These are phyloP conservation scores for Ophiostoma triangulosporum DNA, from an alignment of 2,329 filamentous ascomycete genomes.

Conservation along the genomic window DNA sequence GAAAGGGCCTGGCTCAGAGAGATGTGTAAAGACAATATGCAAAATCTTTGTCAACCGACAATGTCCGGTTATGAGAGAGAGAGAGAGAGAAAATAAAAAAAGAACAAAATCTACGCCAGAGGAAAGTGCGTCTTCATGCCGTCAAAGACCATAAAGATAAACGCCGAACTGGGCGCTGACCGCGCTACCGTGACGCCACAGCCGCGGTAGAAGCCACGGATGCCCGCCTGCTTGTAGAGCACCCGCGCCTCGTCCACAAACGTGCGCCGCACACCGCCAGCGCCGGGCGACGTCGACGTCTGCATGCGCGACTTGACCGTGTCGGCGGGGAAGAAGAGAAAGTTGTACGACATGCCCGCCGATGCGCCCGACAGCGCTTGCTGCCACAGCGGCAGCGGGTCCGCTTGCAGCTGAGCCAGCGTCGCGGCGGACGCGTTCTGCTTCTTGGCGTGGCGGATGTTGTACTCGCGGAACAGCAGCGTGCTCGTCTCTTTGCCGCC, in stretches of 20 bases:
- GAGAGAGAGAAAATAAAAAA: neutral
- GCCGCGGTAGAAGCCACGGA: conserved; percentile 80
- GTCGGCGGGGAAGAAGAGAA: conserved; percentile 92
- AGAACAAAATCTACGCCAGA: conserved; percentile 21
- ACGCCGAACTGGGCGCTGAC: conserved; percentile 87
- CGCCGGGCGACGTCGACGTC: conserved; percentile 53
- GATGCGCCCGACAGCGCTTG: conserved; percentile 77
- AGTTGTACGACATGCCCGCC: conserved; percentile 91
- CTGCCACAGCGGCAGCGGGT: conserved; percentile 65
- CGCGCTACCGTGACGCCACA: conserved; percentile 86
- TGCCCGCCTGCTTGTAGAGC: conserved; percentile 70
- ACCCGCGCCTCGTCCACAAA: conserved; percentile 60
- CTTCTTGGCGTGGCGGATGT: conserved; percentile 26
- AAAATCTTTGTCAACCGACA: neutral
- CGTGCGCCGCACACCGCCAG: conserved; percentile 32
- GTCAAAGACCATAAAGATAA: conserved; percentile 95
- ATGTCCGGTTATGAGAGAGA: neutral
- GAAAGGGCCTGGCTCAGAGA: too few relatives aligned
- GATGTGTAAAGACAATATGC: neutral
- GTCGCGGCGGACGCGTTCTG: conserved; percentile 16
- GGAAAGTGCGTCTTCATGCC: conserved; percentile 60
- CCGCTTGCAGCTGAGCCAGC: conserved; percentile 28
- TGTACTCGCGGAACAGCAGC: conserved; percentile 50
- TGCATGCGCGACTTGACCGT: conserved; percentile 98
- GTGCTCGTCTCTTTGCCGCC: conserved; percentile 74